These are phyloP conservation scores for Pythium insidiosum DNA, from an alignment of 352 stramenopile genomes.

Conservation along the genomic window DNA sequence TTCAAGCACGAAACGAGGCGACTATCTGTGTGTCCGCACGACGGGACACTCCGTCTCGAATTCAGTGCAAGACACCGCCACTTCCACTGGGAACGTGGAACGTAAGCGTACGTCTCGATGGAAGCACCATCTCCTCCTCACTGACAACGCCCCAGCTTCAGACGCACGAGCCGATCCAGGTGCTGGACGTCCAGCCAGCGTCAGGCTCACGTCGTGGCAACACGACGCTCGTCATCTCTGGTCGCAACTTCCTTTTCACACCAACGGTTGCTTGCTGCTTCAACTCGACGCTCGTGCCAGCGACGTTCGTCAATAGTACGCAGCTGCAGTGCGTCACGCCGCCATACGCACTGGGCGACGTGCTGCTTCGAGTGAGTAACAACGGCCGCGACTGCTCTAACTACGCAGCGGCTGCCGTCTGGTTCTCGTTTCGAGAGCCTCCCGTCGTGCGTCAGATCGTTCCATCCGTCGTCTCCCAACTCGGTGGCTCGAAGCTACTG, in stretches of 20 bases:
- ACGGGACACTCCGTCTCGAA: no score
- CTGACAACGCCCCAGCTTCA: no score
- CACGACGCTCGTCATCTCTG: no score
- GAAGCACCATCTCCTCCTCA: no score
- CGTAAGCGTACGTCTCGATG: no score
- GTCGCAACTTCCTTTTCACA: slow-evolving; percentile 45
- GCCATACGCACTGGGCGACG: slow-evolving; percentile 10
- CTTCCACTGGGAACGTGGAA: no score
- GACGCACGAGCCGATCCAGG: no score
- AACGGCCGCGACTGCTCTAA: slow-evolving; percentile 60
- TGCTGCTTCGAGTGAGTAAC: slow-evolving; percentile 31
- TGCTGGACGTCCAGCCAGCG: no score
- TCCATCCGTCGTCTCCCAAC: slow-evolving; percentile 25
- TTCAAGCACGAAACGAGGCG: no score
- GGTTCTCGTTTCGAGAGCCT: slow-evolving; percentile 34
- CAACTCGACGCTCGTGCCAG: slow-evolving; percentile 27
- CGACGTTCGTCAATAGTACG: slow-evolving; percentile 59
- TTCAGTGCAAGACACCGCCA: no score
- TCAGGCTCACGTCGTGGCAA: no score
- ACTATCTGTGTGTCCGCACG: no score
- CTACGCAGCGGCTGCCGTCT: slow-evolving; percentile 9
- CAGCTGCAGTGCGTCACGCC: slow-evolving; percentile 45
- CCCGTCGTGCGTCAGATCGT: slow-evolving; percentile 20
- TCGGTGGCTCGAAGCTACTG: slow-evolving; percentile 44
- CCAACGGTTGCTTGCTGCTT: slow-evolving; percentile 63